A percentile compares a stretch with the other conserved stretches of the same genome.
phyloP scores from a whole-genome alignment of 257 asterid species.

The Gardenia jasminoides region DNA sequence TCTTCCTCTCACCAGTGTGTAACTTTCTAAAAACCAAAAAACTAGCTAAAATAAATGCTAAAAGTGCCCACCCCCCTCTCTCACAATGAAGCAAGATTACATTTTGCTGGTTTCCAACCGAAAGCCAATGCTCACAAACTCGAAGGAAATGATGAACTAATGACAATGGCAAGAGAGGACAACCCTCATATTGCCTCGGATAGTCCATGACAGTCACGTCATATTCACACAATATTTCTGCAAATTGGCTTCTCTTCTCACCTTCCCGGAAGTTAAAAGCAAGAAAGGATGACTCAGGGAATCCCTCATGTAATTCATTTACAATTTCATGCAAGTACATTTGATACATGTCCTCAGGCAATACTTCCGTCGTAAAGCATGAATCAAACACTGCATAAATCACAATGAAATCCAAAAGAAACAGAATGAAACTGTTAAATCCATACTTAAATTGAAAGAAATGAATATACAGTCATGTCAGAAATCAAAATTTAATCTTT shows the following conservation, averaged over 20 bases:
- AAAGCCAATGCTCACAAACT: slow-evolving; percentile 94
- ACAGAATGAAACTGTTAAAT: slow-evolving; percentile 7
- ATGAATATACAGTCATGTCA: neutral
- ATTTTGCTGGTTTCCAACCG: slow-evolving; percentile 66
- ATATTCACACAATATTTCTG: slow-evolving; percentile 76
- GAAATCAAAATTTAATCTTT: neutral
- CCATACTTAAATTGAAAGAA: slow-evolving; percentile 13
- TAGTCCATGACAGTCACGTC: slow-evolving; percentile 93
- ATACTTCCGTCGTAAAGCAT: slow-evolving; percentile 93
- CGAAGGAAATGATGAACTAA: slow-evolving; percentile 85
- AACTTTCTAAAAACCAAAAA: slow-evolving; percentile 82
- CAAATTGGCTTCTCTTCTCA: slow-evolving; percentile 83
- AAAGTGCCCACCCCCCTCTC: slow-evolving; percentile 92
- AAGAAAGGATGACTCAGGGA: slow-evolving; percentile 83
- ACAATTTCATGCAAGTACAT: slow-evolving; percentile 87
- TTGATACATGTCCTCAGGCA: slow-evolving; percentile 86
- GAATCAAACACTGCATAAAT: slow-evolving; percentile 88
- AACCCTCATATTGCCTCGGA: slow-evolving; percentile 98
- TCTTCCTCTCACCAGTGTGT: slow-evolving; percentile 75
- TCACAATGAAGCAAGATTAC: slow-evolving; percentile 92
- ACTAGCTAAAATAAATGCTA: slow-evolving; percentile 83
- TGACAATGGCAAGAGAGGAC: slow-evolving; percentile 88
- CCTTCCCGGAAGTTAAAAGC: slow-evolving; percentile 98
- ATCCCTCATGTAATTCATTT: slow-evolving; percentile 83
- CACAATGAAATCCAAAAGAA: slow-evolving; percentile 19